These are phyloP conservation scores for Kalanchoe fedtschenkoi DNA, from an alignment of 164 flowering plant genomes.

Conservation along the genomic window DNA sequence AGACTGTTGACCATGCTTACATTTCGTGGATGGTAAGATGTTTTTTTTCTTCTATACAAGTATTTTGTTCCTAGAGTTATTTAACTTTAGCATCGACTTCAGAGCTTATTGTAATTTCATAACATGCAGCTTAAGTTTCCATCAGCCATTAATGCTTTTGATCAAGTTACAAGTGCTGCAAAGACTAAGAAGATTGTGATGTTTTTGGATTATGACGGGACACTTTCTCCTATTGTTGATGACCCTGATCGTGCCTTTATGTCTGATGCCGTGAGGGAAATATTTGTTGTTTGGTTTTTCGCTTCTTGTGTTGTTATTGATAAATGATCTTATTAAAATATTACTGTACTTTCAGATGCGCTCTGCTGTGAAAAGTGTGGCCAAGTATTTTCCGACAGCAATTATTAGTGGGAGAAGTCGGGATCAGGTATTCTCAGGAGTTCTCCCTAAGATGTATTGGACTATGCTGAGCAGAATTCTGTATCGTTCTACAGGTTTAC, in stretches of 20 bases:
- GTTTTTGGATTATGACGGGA: constrained; percentile 76
- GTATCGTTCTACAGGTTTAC: constrained; percentile 36
- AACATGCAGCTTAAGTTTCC: constrained; percentile 46
- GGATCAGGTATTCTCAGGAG: constrained; percentile 67
- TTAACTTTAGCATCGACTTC: background rate
- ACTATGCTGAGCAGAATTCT: background rate
- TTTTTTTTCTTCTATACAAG: background rate
- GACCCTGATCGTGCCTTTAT: constrained; percentile 68
- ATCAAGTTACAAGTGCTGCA: constrained; percentile 29
- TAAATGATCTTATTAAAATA: background rate
- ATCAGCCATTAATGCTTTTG: constrained; percentile 52
- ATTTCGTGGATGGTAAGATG: constrained; percentile 50
- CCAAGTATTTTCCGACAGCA: constrained; percentile 72
- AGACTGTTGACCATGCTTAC: constrained; percentile 29
- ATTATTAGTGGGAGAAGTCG: constrained; percentile 94
- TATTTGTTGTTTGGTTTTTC: background rate
- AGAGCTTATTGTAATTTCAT: background rate
- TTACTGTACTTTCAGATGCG: constrained; percentile 61
- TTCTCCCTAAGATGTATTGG: too few relatives aligned
- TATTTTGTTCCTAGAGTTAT: background rate
- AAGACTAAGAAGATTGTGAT: constrained; percentile 49
- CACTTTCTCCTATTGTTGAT: constrained; percentile 74
- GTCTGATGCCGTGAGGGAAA: constrained; percentile 42
- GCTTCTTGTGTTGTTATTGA: background rate
- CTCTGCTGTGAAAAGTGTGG: constrained; percentile 51